phyloP scores from a whole-genome alignment of 345 rosid species.

The Salix caprea region DNA sequence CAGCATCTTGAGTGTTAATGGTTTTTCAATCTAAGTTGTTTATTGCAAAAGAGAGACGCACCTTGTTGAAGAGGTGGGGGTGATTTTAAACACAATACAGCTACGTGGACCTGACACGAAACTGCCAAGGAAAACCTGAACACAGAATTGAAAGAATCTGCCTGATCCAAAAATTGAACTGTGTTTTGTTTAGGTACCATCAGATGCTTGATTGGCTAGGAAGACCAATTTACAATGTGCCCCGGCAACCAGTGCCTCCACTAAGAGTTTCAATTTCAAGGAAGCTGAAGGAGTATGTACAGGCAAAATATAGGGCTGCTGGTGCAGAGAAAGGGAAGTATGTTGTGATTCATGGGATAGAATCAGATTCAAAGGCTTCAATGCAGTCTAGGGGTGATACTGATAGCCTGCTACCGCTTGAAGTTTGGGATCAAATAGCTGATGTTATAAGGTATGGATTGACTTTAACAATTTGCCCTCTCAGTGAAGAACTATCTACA shows the following conservation, averaged over 20 bases:
- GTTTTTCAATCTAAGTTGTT: no score
- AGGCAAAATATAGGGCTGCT: constrained; percentile 58
- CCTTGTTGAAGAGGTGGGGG: no score
- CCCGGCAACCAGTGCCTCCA: constrained; percentile 59
- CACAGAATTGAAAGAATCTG: no score
- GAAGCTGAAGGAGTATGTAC: constrained; percentile 72
- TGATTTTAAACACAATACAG: no score
- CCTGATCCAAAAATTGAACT: background rate
- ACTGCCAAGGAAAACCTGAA: no score
- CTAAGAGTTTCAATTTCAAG: constrained; percentile 73
- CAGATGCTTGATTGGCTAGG: constrained; percentile 89
- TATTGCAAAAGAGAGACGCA: no score
- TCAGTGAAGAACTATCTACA: no score
- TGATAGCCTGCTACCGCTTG: constrained; percentile 72
- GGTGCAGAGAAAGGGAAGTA: constrained; percentile 76
- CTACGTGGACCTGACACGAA: no score
- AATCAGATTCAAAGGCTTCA: constrained; percentile 92
- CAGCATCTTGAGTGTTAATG: no score
- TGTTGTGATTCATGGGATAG: constrained; percentile 83
- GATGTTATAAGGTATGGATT: constrained; percentile 49
- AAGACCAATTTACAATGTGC: constrained; percentile 71
- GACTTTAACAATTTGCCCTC: no score
- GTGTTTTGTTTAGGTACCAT: constrained; percentile 54
- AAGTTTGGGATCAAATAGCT: constrained; percentile 63
- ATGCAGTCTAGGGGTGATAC: constrained; percentile 83